Base-by-base conservation (phyloP, 805 yeast genomes). In the Yueomyces sp. region DNA sequence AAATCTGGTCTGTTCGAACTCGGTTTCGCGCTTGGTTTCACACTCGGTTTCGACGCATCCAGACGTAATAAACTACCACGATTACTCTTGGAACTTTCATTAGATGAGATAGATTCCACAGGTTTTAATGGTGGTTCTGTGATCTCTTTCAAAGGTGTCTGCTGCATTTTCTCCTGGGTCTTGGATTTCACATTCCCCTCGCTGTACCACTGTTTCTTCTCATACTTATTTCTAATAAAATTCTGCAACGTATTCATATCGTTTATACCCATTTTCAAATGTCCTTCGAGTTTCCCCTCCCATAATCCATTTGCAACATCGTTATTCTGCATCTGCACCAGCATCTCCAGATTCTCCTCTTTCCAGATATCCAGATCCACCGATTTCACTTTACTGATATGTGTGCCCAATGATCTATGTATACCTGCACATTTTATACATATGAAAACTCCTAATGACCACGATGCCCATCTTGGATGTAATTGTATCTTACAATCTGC, bases 391-490 rank as follows among this genome's bases (percentile, higher is more conserved):
- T 85, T 74, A 34, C 94, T 80, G 40, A 90, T 85, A 64, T 90
- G 98, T 0, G 96, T 88, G 2, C 98, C 97, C 81, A 90, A 79
- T 42, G 90, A 77, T 58, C 97, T 72, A 59, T 90, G 98, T 47
- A 90, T 81, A 1, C 98, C 98, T 1, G 96, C 87, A 63, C 98
- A 90, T 54, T 90, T 73, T 50, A 90, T 90, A 63, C 98, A 90
- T 39, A 90, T 74, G 55, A 90, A 86, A 45, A 92, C 77, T 26
- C 98, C 98, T 42, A 90, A 63, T 52, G 81, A 87, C 96, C 96
- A 90, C 27, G 94, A 81, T n/a, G 97, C 96, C 98, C 98, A 90
- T 43, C 98, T 72, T 19, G 98, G 98, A 63, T 90, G 94, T 32
- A 81, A 73, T 11, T 90, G 74, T 0, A 79, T 73, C 62, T 90